A percentile compares a stretch with the other conserved stretches of the same genome.
Evolutionary conservation across 1,139 yeast genomes (phyloP).

Genomic region (Spencermartinsiella ligniputridi): DNA sequence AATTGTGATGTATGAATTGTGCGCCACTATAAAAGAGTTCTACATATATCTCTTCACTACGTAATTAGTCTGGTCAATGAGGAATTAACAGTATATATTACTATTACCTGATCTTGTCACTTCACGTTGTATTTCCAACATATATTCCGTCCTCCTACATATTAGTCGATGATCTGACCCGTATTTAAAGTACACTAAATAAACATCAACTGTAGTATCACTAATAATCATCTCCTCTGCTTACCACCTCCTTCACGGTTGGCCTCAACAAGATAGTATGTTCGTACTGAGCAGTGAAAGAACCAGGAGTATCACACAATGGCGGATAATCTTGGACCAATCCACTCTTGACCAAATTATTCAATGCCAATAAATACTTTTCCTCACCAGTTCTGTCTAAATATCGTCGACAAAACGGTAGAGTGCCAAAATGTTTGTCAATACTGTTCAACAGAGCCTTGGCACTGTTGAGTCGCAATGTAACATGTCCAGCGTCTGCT

Average conservation of each 20-base stretch:
- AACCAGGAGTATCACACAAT: conserved; percentile 74
- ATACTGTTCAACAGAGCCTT: conserved; percentile 62
- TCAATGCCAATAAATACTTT: conserved; percentile 84
- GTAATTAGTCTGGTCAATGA: too few relatives aligned
- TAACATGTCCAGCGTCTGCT: conserved; percentile 45
- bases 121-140: too few relatives aligned
- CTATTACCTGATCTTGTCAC: too few relatives aligned
- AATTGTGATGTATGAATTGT: too few relatives aligned
- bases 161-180: too few relatives aligned
- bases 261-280: conserved; percentile 91
- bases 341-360: conserved; percentile 80
- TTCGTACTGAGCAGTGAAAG: conserved; percentile 94
- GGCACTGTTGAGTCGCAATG: conserved; percentile 62
- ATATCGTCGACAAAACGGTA: conserved; percentile 96
- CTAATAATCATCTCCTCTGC: conserved; percentile 89
- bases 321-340: conserved; percentile 96
- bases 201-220: too few relatives aligned
- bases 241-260: conserved; percentile 87
- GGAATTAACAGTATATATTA: too few relatives aligned
- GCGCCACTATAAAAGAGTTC: too few relatives aligned
- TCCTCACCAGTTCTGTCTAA: conserved; percentile 89
- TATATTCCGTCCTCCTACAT: too few relatives aligned
- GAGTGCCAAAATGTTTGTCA: conserved; percentile 79
- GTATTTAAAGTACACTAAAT: too few relatives aligned
- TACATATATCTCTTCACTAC: too few relatives aligned